Evolutionary conservation across 352 stramenopile genomes (phyloP), one percentile per base, ranked within the genome.

Genomic region (Elongisporangium undulatum): DNA sequence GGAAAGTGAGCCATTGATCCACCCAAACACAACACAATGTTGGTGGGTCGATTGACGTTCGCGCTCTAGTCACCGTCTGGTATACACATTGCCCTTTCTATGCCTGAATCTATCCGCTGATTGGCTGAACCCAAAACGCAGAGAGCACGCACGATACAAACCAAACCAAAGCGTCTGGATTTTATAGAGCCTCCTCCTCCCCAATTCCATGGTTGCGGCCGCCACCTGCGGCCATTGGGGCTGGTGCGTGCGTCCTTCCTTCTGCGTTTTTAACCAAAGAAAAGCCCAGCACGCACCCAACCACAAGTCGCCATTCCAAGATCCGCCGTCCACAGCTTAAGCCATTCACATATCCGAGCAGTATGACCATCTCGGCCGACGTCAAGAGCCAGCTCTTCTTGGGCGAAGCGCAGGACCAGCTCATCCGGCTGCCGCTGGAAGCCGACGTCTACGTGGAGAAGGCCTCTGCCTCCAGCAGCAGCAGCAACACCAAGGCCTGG

Each of bases 311-410:
- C 9, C 39, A 29, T 57, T 64, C 38, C 48, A 23, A 4, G 13
- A 49, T 9, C 9, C n/a, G 26, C 50, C 9, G 50, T 65, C 61
- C 57, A 69, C 21, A 13, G 15, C 52, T 71, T 65, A 78, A 21
- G 13, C n/a, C 7, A 38, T 16, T 6, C 12, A 22, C 2, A 49
- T 0, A 15, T n/a, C 15, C 15, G n/a, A n/a, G n/a, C n/a, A 38
- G 22, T 21, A 79, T 80, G 72, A 67, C 72, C n/a, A 80, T 80
- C 59, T 77, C 72, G 8, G 66, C 69, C 13, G 69, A 80, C 57
- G 72, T 80, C 63, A 80, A 77, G 59, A 80, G 39, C 59, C 72
- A 80, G 68, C 66, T 80, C 51, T 80, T 80, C 63, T 22, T 16
- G 41, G 29, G 45, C 34, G 6, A 52, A 58, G 15, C 64, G 64